Conservation (phyloP, 495 filamentous ascomycete species). For the Parathielavia appendiculata region DNA sequence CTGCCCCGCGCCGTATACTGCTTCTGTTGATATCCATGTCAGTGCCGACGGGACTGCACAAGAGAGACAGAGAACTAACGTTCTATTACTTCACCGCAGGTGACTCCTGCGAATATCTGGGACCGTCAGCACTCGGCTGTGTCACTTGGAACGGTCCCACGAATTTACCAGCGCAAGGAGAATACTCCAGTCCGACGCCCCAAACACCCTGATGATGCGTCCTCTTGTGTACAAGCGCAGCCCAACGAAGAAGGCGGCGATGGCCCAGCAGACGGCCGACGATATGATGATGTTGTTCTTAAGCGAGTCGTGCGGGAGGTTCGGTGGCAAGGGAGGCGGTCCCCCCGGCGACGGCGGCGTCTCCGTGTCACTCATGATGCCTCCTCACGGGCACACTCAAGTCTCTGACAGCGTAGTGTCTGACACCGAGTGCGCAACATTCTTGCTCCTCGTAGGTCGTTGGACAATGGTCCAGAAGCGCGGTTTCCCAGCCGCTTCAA, state of each 20-base stretch:
- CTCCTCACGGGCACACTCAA: background rate
- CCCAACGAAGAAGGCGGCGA: slow-evolving; percentile 28
- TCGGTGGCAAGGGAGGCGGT: background rate
- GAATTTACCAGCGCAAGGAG: slow-evolving; percentile 23
- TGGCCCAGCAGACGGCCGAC: slow-evolving; percentile 21
- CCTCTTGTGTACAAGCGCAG: slow-evolving; percentile 32
- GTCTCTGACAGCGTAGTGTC: background rate
- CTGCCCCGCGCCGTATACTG: slow-evolving; percentile 23
- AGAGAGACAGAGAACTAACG: slow-evolving; percentile 15
- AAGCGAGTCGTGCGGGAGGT: slow-evolving; percentile 27
- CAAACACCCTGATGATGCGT: slow-evolving; percentile 24
- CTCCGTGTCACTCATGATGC: slow-evolving; percentile 9
- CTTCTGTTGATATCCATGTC: slow-evolving; percentile 19
- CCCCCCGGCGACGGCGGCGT: slow-evolving; percentile 3
- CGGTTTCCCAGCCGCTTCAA: background rate
- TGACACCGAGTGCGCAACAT: background rate
- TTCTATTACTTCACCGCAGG: slow-evolving; percentile 24
- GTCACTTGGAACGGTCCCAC: background rate
- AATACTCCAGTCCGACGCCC: slow-evolving; percentile 31
- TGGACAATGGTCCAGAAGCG: background rate
- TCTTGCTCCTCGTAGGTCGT: background rate
- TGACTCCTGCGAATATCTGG: slow-evolving; percentile 25
- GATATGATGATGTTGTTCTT: slow-evolving; percentile 25
- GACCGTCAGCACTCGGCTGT: background rate
- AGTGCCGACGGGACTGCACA: background rate